Base-by-base conservation (phyloP, 139 green algal genomes). In the Astrephomene gubernaculifera region DNA sequence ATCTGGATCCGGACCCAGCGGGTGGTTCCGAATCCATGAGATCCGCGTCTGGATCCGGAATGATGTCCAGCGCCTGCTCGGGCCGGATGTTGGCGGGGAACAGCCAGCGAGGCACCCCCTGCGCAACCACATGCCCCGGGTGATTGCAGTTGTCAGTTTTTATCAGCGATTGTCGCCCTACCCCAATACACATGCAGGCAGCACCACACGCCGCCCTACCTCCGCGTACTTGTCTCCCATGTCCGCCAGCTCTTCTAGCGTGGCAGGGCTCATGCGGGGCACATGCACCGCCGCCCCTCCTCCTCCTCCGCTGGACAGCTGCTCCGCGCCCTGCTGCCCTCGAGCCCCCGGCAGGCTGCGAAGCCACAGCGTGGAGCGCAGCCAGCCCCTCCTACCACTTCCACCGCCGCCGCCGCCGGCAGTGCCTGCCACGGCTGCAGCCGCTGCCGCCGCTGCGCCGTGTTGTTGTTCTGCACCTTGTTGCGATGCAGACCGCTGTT, bases 211-310 rank as follows among this genome's bases (percentile, higher is more conserved):
- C 29, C 64, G 33, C 33, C 64, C 8, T 61, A 86, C 83, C 67
- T 85, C 8, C 2, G 44, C 83, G 64, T 88, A 83, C 31, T 71
- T 67, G 38, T 87, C 81, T 0, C 52, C 63, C 45, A 67, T 49
- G 33, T 93, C 89, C 0, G 81, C 83, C 91, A 96, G 91, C 82
- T 96, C 92, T 49, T 95, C 89, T 76, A 94, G 89, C 21, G 81
- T 95, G 39, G 94, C 94, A 39, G 93, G 92, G 25, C 85, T 91
- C 79, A 94, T 91, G 36, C 0, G 36, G 1, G 36, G 52, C 35
- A 12, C 0, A 35, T 4, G 45, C 33, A 35, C 9, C 6, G 29
- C 12, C 21, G 43, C 27, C 52, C 8, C 35, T 1, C 21, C 61
- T 38, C 61, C 8, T 19, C 22, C 35, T 36, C 35, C 14, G 43